Conservation (phyloP, 441 rosid species). For the Gossypium davidsonii region DNA sequence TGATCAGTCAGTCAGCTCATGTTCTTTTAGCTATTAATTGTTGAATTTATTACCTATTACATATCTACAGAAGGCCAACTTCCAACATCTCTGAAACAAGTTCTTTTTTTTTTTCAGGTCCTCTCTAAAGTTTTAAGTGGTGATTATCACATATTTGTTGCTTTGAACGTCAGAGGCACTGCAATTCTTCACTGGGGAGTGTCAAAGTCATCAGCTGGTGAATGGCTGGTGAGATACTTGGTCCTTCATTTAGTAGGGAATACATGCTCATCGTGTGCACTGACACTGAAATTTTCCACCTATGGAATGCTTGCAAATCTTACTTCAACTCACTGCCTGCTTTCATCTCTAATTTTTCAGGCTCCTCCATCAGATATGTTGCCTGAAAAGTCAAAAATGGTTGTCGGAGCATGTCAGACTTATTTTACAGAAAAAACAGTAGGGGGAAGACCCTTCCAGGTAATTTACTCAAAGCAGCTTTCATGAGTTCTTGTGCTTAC, state of each 20-base stretch:
- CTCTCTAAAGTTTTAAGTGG: constrained; percentile 31
- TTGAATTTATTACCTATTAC: neutral
- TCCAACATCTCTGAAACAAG: neutral
- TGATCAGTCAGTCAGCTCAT: neutral
- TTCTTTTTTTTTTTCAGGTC: constrained; percentile 28
- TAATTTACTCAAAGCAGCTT: constrained; percentile 14
- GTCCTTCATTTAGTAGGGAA: constrained; percentile 9
- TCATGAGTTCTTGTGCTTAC: neutral
- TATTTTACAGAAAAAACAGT: constrained; percentile 38
- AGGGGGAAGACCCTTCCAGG: constrained; percentile 49
- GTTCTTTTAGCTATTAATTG: neutral
- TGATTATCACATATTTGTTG: constrained; percentile 41
- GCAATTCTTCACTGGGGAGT: constrained; percentile 62
- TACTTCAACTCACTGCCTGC: neutral
- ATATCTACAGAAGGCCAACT: neutral
- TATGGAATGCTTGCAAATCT: neutral
- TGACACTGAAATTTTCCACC: neutral
- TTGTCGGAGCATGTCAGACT: constrained; percentile 59
- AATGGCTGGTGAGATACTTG: constrained; percentile 52
- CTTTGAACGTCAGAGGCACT: constrained; percentile 45
- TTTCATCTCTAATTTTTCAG: constrained; percentile 27
- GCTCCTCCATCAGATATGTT: constrained; percentile 50
- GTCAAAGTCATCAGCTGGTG: constrained; percentile 42
- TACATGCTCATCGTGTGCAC: neutral
- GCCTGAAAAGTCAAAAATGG: constrained; percentile 54